Base-by-base conservation (phyloP, 108 stramenopile genomes). In the Pseudonitzschia delicatissima region DNA sequence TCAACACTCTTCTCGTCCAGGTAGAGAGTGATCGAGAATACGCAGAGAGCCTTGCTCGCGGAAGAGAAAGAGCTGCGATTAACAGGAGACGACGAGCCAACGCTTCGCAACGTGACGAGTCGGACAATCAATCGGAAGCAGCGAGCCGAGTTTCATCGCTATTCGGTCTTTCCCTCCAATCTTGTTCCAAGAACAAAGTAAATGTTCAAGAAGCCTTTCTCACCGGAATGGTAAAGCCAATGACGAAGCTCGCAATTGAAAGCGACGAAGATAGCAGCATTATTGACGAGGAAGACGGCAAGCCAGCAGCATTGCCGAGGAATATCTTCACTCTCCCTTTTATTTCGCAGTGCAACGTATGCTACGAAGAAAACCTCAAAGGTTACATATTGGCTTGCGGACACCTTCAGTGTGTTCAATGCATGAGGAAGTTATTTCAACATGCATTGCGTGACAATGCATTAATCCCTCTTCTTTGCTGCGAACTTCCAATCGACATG, bases 401-500 rank as follows among this genome's bases (percentile, higher is more conserved):
- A 20, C 82, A 83, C 66, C 31, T 28, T 29, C 68, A 74, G 21
- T 83, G 82, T 42, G 50, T 64, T 13, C 4, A 40, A 27, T 83
- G 82, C 66, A 69, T 67, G 27, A 69, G 53, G 26, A 58, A 74
- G 34, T 34, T 77, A 4, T 75, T 83, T 32, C 40, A 26, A 23
- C 45, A 72, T 23, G 82, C 77, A 11, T 39, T 83, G 17, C 58
- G 62, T 33, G 82, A 83, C 67, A 49, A 33, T n/a, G 58, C 76
- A 5, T 57, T 83, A 45, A 57, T 80, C 27, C 82, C 82, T 6
- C 66, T 83, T 40, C 64, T 72, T 5, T 83, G 82, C 48, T 83
- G 82, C 44, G 79, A 83, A 42, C 27, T 83, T 36, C 77, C 73
- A 11, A 83, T 83, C 27, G 82, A 83, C 36, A 78, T 83, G 77